These are phyloP conservation scores for Trichoderma simmonsii DNA, from an alignment of 2,329 filamentous ascomycete genomes.

Conservation along the genomic window DNA sequence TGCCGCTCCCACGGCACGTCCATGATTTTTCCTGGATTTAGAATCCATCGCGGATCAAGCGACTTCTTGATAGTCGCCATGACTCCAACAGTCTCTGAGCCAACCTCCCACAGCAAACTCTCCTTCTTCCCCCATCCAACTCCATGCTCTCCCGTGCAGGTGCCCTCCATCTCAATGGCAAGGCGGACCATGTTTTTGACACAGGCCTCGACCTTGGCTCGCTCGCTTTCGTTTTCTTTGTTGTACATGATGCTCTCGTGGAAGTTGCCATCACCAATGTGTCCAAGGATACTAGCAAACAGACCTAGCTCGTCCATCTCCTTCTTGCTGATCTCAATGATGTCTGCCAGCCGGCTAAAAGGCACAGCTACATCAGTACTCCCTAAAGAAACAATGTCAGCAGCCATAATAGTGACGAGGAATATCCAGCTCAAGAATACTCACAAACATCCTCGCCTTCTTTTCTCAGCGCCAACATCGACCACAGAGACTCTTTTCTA, in stretches of 20 bases:
- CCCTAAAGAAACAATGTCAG: slow-evolving; percentile 41
- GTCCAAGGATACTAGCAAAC: slow-evolving; percentile 83
- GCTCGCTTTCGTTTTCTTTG: slow-evolving; percentile 63
- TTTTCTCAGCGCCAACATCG: slow-evolving; percentile 68
- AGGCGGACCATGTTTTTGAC: slow-evolving; percentile 88
- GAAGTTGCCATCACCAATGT: slow-evolving; percentile 93
- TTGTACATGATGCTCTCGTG: slow-evolving; percentile 91
- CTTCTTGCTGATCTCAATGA: slow-evolving; percentile 80
- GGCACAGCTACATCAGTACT: slow-evolving; percentile 83
- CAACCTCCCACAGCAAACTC: slow-evolving; percentile 74
- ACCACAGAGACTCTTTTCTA: slow-evolving; percentile 81
- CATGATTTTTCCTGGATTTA: slow-evolving; percentile 93
- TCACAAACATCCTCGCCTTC: slow-evolving; percentile 66
- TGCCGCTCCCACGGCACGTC: slow-evolving; percentile 51
- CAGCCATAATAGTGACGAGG: no score
- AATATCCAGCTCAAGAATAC: slow-evolving; percentile 35
- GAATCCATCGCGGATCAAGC: slow-evolving; percentile 80
- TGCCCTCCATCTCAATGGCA: slow-evolving; percentile 92
- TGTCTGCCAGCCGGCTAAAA: slow-evolving; percentile 69
- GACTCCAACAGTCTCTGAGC: slow-evolving; percentile 72
- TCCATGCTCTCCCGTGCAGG: slow-evolving; percentile 85
- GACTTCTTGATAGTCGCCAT: slow-evolving; percentile 84
- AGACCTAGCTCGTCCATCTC: slow-evolving; percentile 83
- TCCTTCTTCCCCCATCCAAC: slow-evolving; percentile 85
- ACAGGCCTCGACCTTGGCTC: slow-evolving; percentile 71